Percentiles rank a stretch among this genome's conserved stretches.
These are phyloP conservation scores for Trifolium pratense DNA, from an alignment of 306 rosid species.

Conservation along the genomic window DNA sequence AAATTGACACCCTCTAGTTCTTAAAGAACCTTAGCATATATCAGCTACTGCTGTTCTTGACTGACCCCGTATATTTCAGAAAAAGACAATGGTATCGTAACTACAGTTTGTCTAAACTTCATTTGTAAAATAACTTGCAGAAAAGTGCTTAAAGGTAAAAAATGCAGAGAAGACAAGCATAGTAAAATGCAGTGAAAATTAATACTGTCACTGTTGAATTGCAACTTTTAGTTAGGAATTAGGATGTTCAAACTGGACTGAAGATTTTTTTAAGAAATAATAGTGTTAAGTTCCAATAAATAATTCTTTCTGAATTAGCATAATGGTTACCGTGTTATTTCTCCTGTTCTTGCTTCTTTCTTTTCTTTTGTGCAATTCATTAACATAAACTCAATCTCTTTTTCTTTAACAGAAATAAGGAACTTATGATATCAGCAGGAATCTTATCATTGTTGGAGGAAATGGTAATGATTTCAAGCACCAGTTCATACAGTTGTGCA, in stretches of 20 bases:
- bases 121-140: background rate
- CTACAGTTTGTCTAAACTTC: slow-evolving; percentile 11
- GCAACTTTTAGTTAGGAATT: background rate
- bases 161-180: background rate
- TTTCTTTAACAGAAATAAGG: slow-evolving; percentile 75
- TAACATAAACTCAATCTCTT: slow-evolving; percentile 2
- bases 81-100: background rate
- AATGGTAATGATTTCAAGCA: slow-evolving; percentile 73
- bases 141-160: background rate
- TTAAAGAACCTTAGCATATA: slow-evolving; percentile 9
- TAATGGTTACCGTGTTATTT: background rate
- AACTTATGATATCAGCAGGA: slow-evolving; percentile 74
- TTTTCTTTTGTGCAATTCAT: slow-evolving; percentile 12
- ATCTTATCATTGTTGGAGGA: slow-evolving; percentile 78
- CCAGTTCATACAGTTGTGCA: slow-evolving; percentile 64
- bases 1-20: background rate
- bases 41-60: background rate
- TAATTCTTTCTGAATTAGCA: slow-evolving; percentile 26
- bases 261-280: slow-evolving; percentile 5
- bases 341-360: background rate
- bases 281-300: background rate
- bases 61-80: background rate
- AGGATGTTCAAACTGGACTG: slow-evolving; percentile 4
- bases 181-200: background rate
- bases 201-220: slow-evolving; percentile 19